Conservation (phyloP, 106 monocot genomes). For the Allium fistulosum region DNA sequence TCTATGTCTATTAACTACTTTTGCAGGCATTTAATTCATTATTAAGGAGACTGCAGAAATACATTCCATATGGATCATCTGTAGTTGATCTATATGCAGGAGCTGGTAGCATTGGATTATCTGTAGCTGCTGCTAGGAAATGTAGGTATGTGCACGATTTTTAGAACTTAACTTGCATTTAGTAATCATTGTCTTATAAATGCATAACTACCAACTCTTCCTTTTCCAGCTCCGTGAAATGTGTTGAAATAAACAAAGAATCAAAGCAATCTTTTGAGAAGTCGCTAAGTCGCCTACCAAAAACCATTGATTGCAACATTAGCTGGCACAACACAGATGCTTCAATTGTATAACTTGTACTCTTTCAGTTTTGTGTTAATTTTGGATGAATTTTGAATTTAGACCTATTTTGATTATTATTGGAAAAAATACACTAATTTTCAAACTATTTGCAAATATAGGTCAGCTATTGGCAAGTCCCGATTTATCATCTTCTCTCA, state of each 20-base stretch:
- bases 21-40: slow-evolving; percentile 84
- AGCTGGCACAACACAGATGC: slow-evolving; percentile 97
- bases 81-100: slow-evolving; percentile 98
- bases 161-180: too few species aligned
- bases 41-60: slow-evolving; percentile 79
- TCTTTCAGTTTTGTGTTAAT: neutral
- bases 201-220: neutral
- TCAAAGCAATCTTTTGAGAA: slow-evolving; percentile 89
- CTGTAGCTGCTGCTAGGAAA: slow-evolving; percentile 79
- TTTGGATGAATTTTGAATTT: too few species aligned
- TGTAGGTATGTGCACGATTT: slow-evolving; percentile 46
- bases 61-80: slow-evolving; percentile 89
- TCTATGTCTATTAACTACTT: slow-evolving; percentile 1
- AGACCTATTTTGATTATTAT: too few species aligned
- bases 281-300: slow-evolving; percentile 70
- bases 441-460: too few species aligned
- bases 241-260: slow-evolving; percentile 93
- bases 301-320: slow-evolving; percentile 56
- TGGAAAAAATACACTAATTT: too few species aligned
- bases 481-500: too few species aligned
- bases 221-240: slow-evolving; percentile 75
- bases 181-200: too few species aligned
- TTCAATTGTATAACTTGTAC: slow-evolving; percentile 52
- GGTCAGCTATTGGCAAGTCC: too few species aligned
- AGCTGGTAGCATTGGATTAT: slow-evolving; percentile 85